Conservation (phyloP, 2,329 filamentous ascomycete genomes). For the Colletotrichum sp. region DNA sequence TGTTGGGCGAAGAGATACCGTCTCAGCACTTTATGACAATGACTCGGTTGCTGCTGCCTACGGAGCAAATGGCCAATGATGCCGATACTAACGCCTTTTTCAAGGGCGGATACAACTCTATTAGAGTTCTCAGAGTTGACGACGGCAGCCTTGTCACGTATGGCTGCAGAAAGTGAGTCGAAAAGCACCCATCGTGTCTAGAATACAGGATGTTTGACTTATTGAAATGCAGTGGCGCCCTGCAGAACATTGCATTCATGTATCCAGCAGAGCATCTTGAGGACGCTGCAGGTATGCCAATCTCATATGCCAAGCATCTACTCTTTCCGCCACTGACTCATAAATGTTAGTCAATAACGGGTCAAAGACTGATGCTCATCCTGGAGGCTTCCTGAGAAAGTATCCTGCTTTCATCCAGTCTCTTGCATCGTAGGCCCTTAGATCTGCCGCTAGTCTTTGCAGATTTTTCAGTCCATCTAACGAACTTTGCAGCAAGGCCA, state of each 20-base stretch:
- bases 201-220: not conserved
- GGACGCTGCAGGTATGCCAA: not conserved
- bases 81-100: not conserved
- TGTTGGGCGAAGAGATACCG: not conserved
- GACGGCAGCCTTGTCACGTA: not conserved
- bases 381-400: not conserved
- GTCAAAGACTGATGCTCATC: not conserved
- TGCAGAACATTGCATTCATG: not conserved
- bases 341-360: not conserved
- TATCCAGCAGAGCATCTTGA: not conserved
- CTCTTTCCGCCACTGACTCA: not conserved
- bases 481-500: not conserved
- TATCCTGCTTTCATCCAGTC: not conserved
- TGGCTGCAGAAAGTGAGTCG: not conserved
- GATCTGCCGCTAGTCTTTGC: rapidly evolving
- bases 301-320: not conserved
- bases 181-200: not conserved
- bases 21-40: not conserved
- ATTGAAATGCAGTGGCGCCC: not conserved
- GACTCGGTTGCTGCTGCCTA: not conserved
- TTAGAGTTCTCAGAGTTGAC: not conserved
- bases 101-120: not conserved
- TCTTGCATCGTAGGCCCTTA: not conserved
- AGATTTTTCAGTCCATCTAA: not conserved
- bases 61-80: not conserved